Base-by-base conservation (phyloP, 2,329 filamentous ascomycete genomes). In the Penicillium sumatraense region DNA sequence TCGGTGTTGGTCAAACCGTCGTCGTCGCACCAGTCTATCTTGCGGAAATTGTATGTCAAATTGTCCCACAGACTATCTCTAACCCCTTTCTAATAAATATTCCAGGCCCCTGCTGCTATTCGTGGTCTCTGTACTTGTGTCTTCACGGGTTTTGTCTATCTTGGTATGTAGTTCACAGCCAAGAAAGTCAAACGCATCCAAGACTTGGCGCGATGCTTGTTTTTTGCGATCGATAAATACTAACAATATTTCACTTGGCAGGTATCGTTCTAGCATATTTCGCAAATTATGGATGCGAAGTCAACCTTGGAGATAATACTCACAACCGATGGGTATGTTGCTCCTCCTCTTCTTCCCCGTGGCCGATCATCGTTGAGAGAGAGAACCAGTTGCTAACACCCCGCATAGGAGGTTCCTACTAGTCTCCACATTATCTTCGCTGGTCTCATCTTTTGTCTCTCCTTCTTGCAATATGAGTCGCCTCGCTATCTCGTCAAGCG, bases 211-310 rank as follows among this genome's bases (percentile, higher is more conserved):
- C 16, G n/a, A 10, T 46, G 42, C 42, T 46, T 46, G 23, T 49
- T 38, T 26, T 49, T 20, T 2, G 21, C 20, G 33, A 31, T 49
- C 29, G 26, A 8, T 3, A 11, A 7, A 16, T n/a, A 36, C 23
- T 49, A 49, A 42, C 26, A 11, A 16, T n/a, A 13, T 40, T 4
- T 21, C 14, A 27, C 31, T 33, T 90, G 29, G 24, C 49, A 50
- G 90, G 89, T 21, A 90, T 92, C 58, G 88, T 93, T 64, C 79
- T 93, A 14, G 89, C 88, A 8, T 93, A 92, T 75, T 93, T 91
- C 65, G 85, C 88, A 56, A 89, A 87, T 71, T 89, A 87, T 68
- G 86, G 86, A 13, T 79, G 77, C n/a, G 75, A 79, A 23, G 69
- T 84, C 21, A 78, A 85, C 64, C 79, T 76, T 60, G 78, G 78